Evolutionary conservation across 1,139 yeast genomes (phyloP).

Genomic region (Magnusiomyces suaveolens): DNA sequence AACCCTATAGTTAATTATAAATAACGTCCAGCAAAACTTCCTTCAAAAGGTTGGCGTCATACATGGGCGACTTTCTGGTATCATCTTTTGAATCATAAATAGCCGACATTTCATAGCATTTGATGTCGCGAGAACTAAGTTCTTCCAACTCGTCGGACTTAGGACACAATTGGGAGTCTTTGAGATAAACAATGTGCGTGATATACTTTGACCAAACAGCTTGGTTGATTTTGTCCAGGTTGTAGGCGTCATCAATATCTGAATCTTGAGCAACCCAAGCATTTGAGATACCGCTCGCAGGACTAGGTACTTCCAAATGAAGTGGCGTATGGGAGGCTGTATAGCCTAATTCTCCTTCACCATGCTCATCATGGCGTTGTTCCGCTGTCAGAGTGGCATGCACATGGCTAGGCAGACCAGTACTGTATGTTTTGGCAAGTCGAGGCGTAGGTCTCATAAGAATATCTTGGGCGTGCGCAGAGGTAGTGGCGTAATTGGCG

Average conservation of each 20-base stretch:
- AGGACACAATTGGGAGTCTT: conserved; percentile 8
- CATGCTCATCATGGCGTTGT: background rate
- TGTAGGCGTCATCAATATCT: conserved; percentile 10
- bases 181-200: conserved; percentile 14
- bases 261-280: background rate
- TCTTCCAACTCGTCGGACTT: conserved; percentile 1
- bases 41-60: background rate
- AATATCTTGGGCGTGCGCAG: conserved; percentile 5
- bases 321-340: background rate
- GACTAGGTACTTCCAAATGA: background rate
- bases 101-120: conserved; percentile 1
- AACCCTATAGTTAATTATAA: too few relatives aligned
- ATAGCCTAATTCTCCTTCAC: background rate
- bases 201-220: conserved; percentile 12
- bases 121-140: conserved; percentile 8
- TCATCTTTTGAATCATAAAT: background rate
- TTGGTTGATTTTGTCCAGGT: conserved; percentile 3
- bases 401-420: background rate
- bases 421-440: background rate
- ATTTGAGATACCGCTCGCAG: background rate
- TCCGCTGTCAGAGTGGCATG: background rate
- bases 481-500: background rate
- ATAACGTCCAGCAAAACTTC: background rate
- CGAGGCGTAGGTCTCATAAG: conserved; percentile 5
- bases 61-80: background rate